These are phyloP conservation scores for Globisporangium parvum DNA, from an alignment of 352 stramenopile species.

Conservation along the genomic window DNA sequence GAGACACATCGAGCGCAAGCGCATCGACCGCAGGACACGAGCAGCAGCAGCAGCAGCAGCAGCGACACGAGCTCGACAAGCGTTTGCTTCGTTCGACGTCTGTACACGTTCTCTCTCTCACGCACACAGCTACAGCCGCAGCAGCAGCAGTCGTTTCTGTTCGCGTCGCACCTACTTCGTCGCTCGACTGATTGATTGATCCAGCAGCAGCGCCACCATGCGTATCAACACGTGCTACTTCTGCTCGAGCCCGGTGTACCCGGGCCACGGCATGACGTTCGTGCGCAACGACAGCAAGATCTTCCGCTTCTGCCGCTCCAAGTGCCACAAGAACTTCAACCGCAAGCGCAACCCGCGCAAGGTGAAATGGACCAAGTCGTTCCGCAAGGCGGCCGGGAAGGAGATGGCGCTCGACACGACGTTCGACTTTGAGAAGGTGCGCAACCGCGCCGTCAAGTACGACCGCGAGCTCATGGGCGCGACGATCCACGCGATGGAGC, in stretches of 20 bases:
- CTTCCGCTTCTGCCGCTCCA: conserved; percentile 99
- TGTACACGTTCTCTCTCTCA: neutral
- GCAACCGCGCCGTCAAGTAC: conserved; percentile 99
- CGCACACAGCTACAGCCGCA: no score
- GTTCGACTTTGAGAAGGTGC: conserved; percentile 99
- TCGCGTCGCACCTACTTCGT: no score
- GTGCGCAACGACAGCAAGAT: conserved; percentile 99
- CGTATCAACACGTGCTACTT: conserved; percentile 99
- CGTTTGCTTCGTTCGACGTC: no score
- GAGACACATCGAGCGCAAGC: no score
- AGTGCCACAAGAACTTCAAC: conserved; percentile 99
- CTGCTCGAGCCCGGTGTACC: conserved; percentile 98
- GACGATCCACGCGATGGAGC: conserved; percentile 98
- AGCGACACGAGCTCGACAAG: no score
- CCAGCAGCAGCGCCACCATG: conserved; percentile 50
- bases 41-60: no score
- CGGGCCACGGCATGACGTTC: conserved; percentile 98
- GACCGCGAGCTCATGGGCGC: conserved; percentile 98
- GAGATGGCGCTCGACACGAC: conserved; percentile 99
- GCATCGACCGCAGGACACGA: no score
- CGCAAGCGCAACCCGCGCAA: conserved; percentile 99
- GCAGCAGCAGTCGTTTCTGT: no score
- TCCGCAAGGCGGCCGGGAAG: conserved; percentile 96
- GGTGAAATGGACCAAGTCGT: conserved; percentile 99
- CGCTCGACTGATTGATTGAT: no score